Evolutionary conservation across 345 rosid species (phyloP).

Genomic region (Salix purpurea): DNA sequence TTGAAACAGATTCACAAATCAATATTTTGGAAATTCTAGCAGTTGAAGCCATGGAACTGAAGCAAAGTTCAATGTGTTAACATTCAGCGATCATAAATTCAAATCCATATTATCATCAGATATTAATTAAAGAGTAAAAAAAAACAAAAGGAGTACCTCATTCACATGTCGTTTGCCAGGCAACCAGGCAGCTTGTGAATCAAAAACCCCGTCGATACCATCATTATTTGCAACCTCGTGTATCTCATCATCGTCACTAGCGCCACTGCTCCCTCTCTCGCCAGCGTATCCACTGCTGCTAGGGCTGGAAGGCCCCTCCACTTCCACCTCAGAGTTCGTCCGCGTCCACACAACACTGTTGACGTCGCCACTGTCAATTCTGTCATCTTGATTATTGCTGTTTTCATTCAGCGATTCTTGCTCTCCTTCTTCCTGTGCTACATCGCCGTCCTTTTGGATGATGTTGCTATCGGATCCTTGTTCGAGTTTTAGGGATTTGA

Average conservation of each 20-base stretch:
- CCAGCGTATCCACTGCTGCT: conserved; percentile 94
- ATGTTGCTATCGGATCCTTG: not conserved
- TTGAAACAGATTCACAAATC: not conserved
- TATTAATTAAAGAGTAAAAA: not conserved
- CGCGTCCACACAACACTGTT: conserved; percentile 27
- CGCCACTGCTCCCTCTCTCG: conserved; percentile 85
- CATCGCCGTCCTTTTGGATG: not conserved
- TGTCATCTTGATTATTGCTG: not conserved
- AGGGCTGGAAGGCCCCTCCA: conserved; percentile 63
- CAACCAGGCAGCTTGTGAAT: conserved; percentile 53
- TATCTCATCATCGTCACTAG: conserved; percentile 54
- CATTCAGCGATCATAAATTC: not conserved
- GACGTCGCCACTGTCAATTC: conserved; percentile 4
- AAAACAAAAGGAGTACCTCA: conserved; percentile 48
- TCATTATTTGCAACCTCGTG: conserved; percentile 40
- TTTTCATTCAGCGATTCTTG: conserved; percentile 8
- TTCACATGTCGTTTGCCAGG: conserved; percentile 82
- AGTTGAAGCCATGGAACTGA: not conserved
- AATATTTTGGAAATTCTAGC: not conserved
- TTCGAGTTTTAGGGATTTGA: conserved; percentile 12
- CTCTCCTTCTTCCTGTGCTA: not conserved
- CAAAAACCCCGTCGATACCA: conserved; percentile 27
- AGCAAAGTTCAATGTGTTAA: not conserved
- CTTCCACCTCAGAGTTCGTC: conserved; percentile 52
- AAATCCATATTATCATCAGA: not conserved